Evolutionary conservation across 352 stramenopile species (phyloP).

Genomic region (Blastocystis sp.): DNA sequence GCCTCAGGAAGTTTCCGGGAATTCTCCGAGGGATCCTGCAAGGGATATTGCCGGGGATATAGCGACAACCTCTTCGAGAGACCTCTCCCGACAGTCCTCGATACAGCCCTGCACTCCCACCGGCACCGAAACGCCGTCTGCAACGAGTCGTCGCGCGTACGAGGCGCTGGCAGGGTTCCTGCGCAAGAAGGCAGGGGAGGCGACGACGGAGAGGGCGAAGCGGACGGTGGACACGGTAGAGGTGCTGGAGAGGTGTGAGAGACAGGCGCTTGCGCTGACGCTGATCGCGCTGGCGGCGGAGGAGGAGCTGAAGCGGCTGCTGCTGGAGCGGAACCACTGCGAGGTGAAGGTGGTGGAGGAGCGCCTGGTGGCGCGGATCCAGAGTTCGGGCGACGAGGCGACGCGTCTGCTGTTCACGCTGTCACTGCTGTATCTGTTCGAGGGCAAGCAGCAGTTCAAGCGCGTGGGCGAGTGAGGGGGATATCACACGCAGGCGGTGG

Average conservation of each 20-base stretch:
- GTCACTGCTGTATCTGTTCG: constrained; percentile 30
- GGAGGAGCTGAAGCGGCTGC: background rate
- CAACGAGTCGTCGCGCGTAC: constrained; percentile 7
- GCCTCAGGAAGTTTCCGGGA: no score
- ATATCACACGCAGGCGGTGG: constrained; percentile 3
- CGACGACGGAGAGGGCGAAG: background rate
- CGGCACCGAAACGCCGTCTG: no score
- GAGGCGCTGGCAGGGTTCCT: no score
- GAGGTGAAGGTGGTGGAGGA: constrained; percentile 22
- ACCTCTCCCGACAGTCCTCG: no score
- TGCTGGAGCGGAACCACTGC: background rate
- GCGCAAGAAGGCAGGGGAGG: no score
- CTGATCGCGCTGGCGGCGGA: background rate
- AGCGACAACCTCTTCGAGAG: no score
- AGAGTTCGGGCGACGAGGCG: background rate
- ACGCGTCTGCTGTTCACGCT: constrained; percentile 16
- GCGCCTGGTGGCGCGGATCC: background rate
- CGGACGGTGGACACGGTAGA: background rate
- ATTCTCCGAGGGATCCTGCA: no score
- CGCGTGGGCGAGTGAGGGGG: background rate
- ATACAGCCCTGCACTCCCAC: no score
- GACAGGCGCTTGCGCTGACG: background rate
- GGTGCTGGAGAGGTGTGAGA: no score
- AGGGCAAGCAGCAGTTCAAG: constrained; percentile 46
- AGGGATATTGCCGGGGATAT: no score